A percentile compares a stretch with the other conserved stretches of the same genome.
Evolutionary conservation across 345 rosid species (phyloP).

Genomic region (Arabis hirsuta): DNA sequence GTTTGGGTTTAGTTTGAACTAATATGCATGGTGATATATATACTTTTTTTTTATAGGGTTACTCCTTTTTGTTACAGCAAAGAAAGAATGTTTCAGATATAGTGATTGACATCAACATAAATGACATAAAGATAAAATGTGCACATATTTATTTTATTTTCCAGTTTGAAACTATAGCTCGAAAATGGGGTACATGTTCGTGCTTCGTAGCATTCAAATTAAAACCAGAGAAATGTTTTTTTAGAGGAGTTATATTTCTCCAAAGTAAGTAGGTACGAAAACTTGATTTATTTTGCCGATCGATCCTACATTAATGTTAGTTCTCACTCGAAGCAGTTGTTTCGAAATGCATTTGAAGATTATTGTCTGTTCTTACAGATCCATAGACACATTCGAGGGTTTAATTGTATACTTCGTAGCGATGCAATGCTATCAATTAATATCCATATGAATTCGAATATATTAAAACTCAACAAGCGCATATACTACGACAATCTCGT

Average conservation of each 20-base stretch:
- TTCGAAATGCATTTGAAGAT: slow-evolving; percentile 9
- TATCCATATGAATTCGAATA: not conserved
- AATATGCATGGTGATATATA: not conserved
- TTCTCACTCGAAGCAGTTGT: not conserved
- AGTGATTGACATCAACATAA: slow-evolving; percentile 11
- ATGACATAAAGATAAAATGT: slow-evolving; percentile 19
- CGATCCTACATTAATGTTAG: not conserved
- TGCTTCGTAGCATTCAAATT: slow-evolving; percentile 1
- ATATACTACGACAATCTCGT: slow-evolving; percentile 31
- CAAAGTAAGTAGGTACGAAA: not conserved
- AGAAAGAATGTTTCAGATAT: not conserved
- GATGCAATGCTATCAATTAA: not conserved
- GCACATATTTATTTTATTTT: not conserved
- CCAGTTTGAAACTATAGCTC: slow-evolving; percentile 1
- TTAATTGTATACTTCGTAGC: not conserved
- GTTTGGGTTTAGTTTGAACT: not conserved
- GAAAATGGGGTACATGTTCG: not conserved
- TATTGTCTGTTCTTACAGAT: slow-evolving; percentile 10
- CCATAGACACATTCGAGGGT: slow-evolving; percentile 6
- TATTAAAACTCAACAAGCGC: slow-evolving; percentile 16
- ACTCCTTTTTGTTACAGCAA: not conserved
- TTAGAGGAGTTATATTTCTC: not conserved
- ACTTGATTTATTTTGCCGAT: not conserved
- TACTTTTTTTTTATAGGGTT: not conserved
- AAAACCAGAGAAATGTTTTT: not conserved